Evolutionary conservation across 1,139 yeast species (phyloP).

Genomic region (Geotrichum candidum): DNA sequence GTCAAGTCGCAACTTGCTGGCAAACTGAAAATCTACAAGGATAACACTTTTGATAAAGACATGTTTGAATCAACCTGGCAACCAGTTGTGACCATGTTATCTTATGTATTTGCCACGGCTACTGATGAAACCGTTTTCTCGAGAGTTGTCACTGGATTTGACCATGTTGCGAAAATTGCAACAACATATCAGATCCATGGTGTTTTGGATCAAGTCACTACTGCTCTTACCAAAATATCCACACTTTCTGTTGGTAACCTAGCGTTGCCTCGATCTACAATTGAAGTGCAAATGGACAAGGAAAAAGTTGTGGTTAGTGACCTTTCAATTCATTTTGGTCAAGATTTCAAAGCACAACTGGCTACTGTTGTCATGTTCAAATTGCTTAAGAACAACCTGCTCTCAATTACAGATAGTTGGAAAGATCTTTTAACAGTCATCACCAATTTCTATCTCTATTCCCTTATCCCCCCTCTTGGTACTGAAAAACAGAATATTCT

Average conservation of each 20-base stretch:
- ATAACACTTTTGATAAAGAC: conserved; percentile 55
- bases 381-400: conserved; percentile 55
- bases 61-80: conserved; percentile 60
- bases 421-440: conserved; percentile 52
- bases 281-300: conserved; percentile 42
- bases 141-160: conserved; percentile 79
- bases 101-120: conserved; percentile 78
- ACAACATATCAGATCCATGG: conserved; percentile 52
- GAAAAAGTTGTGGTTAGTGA: conserved; percentile 68
- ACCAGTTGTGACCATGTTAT: conserved; percentile 59
- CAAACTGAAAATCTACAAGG: conserved; percentile 24
- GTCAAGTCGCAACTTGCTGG: conserved; percentile 39
- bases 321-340: conserved; percentile 75
- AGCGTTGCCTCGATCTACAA: conserved; percentile 32
- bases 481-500: conserved; percentile 48
- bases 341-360: conserved; percentile 86
- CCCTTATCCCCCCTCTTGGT: conserved; percentile 65
- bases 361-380: conserved; percentile 82
- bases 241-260: conserved; percentile 40
- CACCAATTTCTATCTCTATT: conserved; percentile 63
- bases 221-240: conserved; percentile 56
- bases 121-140: conserved; percentile 85
- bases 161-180: conserved; percentile 75
- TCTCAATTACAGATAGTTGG: conserved; percentile 48
- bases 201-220: conserved; percentile 60